phyloP scores from a whole-genome alignment of 257 asterid species.

The Vinca minor region DNA sequence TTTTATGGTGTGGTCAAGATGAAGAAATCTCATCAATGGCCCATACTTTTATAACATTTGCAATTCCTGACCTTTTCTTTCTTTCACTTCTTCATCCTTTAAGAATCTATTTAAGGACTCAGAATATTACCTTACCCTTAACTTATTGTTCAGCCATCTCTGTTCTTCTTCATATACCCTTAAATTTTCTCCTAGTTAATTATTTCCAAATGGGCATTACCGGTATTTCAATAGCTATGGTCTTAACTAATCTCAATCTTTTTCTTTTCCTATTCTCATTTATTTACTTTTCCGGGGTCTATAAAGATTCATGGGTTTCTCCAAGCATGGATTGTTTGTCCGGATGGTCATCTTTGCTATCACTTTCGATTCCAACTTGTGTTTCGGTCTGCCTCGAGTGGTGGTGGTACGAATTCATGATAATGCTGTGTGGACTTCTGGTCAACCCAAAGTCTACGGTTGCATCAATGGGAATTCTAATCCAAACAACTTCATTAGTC shows the following conservation, averaged over 20 bases:
- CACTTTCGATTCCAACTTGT: slow-evolving; percentile 68
- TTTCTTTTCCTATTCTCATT: slow-evolving; percentile 42
- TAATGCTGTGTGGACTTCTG: slow-evolving; percentile 65
- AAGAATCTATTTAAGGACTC: slow-evolving; percentile 66
- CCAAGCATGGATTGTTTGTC: slow-evolving; percentile 57
- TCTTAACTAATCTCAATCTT: slow-evolving; percentile 60
- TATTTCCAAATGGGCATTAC: slow-evolving; percentile 52
- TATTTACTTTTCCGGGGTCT: slow-evolving; percentile 55
- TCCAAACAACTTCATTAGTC: slow-evolving; percentile 77
- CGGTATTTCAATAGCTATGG: slow-evolving; percentile 84
- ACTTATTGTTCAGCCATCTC: slow-evolving; percentile 61
- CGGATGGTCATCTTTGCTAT: slow-evolving; percentile 63
- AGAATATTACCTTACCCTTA: slow-evolving; percentile 61
- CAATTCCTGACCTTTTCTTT: slow-evolving; percentile 77
- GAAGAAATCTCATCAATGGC: slow-evolving; percentile 64
- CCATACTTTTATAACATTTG: slow-evolving; percentile 61
- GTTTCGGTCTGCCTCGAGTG: slow-evolving; percentile 81
- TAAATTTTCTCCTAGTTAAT: slow-evolving; percentile 54
- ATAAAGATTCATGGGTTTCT: slow-evolving; percentile 58
- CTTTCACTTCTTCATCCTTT: slow-evolving; percentile 77
- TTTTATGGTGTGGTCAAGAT: slow-evolving; percentile 76
- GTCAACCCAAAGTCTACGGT: slow-evolving; percentile 65
- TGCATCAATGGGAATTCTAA: slow-evolving; percentile 82
- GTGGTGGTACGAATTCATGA: slow-evolving; percentile 99
- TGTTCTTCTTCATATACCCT: slow-evolving; percentile 56